A percentile compares a stretch with the other conserved stretches of the same genome.
Evolutionary conservation across 495 filamentous ascomycete species (phyloP).

Genomic region (Niebla homalea): DNA sequence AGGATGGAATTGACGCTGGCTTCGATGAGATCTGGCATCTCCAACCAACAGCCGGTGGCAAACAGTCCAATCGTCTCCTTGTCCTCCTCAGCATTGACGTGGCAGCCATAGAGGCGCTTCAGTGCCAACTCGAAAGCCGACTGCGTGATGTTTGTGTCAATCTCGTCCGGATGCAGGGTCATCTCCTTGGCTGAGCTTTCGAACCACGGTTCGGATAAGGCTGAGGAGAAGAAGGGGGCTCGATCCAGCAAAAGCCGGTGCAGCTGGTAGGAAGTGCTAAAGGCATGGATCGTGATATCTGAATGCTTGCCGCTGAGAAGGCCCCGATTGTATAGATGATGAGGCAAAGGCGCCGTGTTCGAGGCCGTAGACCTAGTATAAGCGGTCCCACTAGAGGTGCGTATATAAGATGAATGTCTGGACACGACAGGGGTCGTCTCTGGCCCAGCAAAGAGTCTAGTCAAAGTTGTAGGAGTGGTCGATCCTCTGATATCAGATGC

Average conservation of each 20-base stretch:
- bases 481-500: conserved; percentile 16
- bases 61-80: conserved; percentile 42
- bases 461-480: conserved; percentile 21
- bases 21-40: conserved; percentile 47
- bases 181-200: conserved; percentile 42
- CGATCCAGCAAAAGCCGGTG: conserved; percentile 46
- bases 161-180: conserved; percentile 40
- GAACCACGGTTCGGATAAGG: conserved; percentile 44
- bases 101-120: conserved; percentile 42
- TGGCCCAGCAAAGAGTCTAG: conserved; percentile 22
- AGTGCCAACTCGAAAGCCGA: conserved; percentile 43
- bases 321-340: conserved; percentile 45
- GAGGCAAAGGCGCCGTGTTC: conserved; percentile 34
- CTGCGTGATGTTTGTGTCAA: conserved; percentile 44
- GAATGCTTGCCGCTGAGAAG: conserved; percentile 42
- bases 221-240: conserved; percentile 44
- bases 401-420: conserved; percentile 21
- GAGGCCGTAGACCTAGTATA: conserved; percentile 23
- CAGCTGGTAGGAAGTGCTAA: conserved; percentile 37
- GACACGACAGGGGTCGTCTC: conserved; percentile 18
- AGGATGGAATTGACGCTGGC: conserved; percentile 39
- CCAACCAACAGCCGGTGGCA: conserved; percentile 45
- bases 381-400: conserved; percentile 17
- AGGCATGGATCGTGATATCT: conserved; percentile 41
- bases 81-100: conserved; percentile 36